phyloP scores from a whole-genome alignment of 495 filamentous ascomycete genomes.

The Usnea hakonensis region DNA sequence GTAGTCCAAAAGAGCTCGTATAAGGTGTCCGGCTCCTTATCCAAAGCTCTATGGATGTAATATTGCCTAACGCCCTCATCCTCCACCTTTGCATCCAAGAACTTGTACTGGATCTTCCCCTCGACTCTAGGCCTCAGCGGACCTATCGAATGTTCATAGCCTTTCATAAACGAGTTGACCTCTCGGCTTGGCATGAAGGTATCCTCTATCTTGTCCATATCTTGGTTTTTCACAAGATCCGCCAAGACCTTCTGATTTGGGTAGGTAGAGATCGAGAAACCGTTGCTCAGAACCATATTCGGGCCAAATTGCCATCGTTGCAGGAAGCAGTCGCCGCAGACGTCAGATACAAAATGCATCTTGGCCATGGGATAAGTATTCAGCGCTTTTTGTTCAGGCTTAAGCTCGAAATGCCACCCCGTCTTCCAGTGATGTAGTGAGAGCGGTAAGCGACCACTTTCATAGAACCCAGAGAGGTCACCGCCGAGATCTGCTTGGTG shows the following conservation, averaged over 20 bases:
- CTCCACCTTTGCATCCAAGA: constrained; percentile 14
- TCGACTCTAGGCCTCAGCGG: constrained; percentile 13
- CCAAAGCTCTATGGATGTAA: constrained; percentile 1
- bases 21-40: neutral
- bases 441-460: constrained; percentile 43
- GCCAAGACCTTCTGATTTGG: constrained; percentile 30
- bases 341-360: constrained; percentile 39
- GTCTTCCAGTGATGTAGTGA: constrained; percentile 53
- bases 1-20: neutral
- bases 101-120: constrained; percentile 16
- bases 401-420: constrained; percentile 51
- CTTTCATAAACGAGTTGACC: constrained; percentile 14
- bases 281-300: constrained; percentile 49
- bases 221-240: constrained; percentile 12
- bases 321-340: constrained; percentile 52
- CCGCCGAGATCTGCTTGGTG: constrained; percentile 46
- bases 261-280: constrained; percentile 47
- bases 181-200: constrained; percentile 35
- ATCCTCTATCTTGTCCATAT: constrained; percentile 36
- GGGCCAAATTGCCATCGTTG: constrained; percentile 53
- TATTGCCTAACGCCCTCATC: constrained; percentile 3
- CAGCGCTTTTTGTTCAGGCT: constrained; percentile 38
- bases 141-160: constrained; percentile 14
- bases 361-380: constrained; percentile 38
- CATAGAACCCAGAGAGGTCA: constrained; percentile 50